These are phyloP conservation scores for Alternaria tenuissima DNA, from an alignment of 2,329 filamentous ascomycete genomes.

Conservation along the genomic window DNA sequence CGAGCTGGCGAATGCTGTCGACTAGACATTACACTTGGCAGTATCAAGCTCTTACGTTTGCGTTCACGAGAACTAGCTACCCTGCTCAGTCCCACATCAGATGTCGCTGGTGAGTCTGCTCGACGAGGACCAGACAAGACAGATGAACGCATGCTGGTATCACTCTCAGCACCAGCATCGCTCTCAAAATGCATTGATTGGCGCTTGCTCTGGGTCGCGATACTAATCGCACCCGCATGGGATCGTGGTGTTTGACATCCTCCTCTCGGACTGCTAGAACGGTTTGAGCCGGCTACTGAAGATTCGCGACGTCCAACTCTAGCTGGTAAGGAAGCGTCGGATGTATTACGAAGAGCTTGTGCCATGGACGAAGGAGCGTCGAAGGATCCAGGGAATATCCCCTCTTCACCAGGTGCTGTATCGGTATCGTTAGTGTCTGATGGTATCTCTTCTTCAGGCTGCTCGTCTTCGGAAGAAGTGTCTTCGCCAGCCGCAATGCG, in stretches of 20 bases:
- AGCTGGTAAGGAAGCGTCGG: conserved; percentile 58
- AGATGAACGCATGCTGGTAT: conserved; percentile 87
- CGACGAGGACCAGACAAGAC: conserved; percentile 73
- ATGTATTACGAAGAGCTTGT: conserved; percentile 63
- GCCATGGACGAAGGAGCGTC: conserved; percentile 66
- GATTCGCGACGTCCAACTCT: conserved; percentile 62
- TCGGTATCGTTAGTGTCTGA: conserved; percentile 54
- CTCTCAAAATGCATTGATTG: conserved; percentile 83
- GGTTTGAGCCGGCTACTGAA: conserved; percentile 75
- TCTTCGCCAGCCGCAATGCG: conserved; percentile 85
- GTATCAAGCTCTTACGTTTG: conserved; percentile 85
- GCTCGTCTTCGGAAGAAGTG: conserved; percentile 72
- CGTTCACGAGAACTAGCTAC: conserved; percentile 81
- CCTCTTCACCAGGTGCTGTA: conserved; percentile 56
- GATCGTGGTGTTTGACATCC: conserved; percentile 86
- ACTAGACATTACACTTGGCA: conserved; percentile 79
- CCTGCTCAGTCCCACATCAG: conserved; percentile 80
- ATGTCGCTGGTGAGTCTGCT: conserved; percentile 84
- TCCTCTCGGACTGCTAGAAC: conserved; percentile 89
- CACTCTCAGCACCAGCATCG: conserved; percentile 83
- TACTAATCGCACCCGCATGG: conserved; percentile 67
- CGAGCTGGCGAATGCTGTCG: conserved; percentile 90
- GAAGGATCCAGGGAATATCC: conserved; percentile 66
- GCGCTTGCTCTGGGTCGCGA: conserved; percentile 72
- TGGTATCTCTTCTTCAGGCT: conserved; percentile 55